Evolutionary conservation across 2,329 filamentous ascomycete genomes (phyloP).

Genomic region (Penicillium sclerotiorum): DNA sequence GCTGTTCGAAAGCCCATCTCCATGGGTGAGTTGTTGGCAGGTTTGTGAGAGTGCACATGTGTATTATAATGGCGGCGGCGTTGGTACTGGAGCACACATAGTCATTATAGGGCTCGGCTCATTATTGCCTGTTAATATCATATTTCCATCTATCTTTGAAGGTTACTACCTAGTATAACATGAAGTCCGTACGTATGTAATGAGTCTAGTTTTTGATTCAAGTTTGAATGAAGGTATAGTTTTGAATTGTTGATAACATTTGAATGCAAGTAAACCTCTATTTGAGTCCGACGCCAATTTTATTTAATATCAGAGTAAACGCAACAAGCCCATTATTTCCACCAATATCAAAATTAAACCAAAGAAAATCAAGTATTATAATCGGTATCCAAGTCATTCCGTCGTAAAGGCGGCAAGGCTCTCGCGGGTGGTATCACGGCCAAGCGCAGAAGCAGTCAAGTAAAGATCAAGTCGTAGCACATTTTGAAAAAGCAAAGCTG

Average conservation of each 20-base stretch:
- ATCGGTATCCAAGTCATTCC: conserved; percentile 17
- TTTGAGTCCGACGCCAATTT: too few species aligned
- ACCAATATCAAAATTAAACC: background rate
- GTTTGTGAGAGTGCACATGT: conserved; percentile 30
- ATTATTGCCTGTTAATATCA: background rate
- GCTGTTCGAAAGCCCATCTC: conserved; percentile 87
- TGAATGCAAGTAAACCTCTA: too few species aligned
- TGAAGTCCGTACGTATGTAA: too few species aligned
- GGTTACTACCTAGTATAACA: too few species aligned
- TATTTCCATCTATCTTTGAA: background rate
- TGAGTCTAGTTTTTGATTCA: too few species aligned
- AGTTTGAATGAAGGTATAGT: too few species aligned
- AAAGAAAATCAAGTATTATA: background rate
- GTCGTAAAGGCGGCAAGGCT: conserved; percentile 10
- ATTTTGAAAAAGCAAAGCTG: background rate
- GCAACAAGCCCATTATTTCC: background rate
- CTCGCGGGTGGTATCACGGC: conserved; percentile 8
- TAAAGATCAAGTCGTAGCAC: background rate
- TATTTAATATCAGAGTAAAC: background rate
- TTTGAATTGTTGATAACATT: too few species aligned
- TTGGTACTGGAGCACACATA: background rate
- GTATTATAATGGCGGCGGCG: conserved; percentile 1
- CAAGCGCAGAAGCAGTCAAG: background rate
- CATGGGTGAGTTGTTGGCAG: conserved; percentile 71
- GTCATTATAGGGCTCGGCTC: background rate